Percentiles rank a stretch among this genome's conserved stretches.
Conservation (phyloP, 768 basidiomycete species). For the Coprinopsis marcescibilis region DNA sequence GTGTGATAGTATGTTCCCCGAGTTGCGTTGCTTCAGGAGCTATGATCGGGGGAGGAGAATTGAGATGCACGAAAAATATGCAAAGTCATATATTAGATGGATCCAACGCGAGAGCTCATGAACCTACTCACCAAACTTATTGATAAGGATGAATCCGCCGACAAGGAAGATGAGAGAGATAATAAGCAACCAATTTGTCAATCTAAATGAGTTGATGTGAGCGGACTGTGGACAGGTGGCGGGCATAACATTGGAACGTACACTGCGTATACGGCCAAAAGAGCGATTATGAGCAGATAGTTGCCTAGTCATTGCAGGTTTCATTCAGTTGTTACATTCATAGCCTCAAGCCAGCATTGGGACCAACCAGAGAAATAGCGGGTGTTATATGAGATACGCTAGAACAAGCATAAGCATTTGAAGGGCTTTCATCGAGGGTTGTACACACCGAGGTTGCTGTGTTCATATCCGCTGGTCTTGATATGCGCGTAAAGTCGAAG, state of each 20-base stretch:
- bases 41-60: slow-evolving; percentile 20
- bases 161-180: slow-evolving; percentile 83
- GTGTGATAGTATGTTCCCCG: slow-evolving; percentile 77
- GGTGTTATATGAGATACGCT: slow-evolving; percentile 95
- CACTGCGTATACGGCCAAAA: slow-evolving; percentile 84
- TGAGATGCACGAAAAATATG: slow-evolving; percentile 1
- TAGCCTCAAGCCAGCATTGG: neutral
- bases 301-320: slow-evolving; percentile 50
- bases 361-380: slow-evolving; percentile 73
- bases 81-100: slow-evolving; percentile 1
- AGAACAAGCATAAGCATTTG: slow-evolving; percentile 4
- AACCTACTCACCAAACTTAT: slow-evolving; percentile 68
- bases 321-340: slow-evolving; percentile 5
- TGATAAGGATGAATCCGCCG: slow-evolving; percentile 86
- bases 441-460: slow-evolving; percentile 64
- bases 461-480: slow-evolving; percentile 78
- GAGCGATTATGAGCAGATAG: slow-evolving; percentile 73
- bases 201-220: slow-evolving; percentile 31
- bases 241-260: slow-evolving; percentile 26
- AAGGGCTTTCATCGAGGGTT: neutral
- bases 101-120: neutral
- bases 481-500: slow-evolving; percentile 79
- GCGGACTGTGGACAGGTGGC: neutral
- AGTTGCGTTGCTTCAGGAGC: slow-evolving; percentile 83
- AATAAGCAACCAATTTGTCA: slow-evolving; percentile 80